Evolutionary conservation across 148 eudicot species (phyloP).

Genomic region (Vaccinium corymbosum): DNA sequence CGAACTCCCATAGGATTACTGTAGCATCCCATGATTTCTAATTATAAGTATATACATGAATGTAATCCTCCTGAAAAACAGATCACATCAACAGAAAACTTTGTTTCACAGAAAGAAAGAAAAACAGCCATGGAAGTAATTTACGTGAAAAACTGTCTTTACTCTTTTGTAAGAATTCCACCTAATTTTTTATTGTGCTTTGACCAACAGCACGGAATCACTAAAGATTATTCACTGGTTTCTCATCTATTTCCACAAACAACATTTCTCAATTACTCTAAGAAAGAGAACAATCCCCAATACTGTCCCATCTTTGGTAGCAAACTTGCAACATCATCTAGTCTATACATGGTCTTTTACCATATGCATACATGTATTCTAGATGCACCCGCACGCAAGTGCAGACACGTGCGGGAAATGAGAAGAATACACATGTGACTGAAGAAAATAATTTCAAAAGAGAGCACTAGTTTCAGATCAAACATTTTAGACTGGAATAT

Average conservation of each 20-base stretch:
- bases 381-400: not conserved
- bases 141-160: not conserved
- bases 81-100: not conserved
- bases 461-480: not conserved
- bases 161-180: not conserved
- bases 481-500: not conserved
- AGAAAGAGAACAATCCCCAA: conserved; percentile 8
- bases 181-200: not conserved
- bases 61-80: not conserved
- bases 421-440: too few relatives aligned
- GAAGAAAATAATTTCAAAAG: not conserved
- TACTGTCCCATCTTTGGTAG: conserved; percentile 33
- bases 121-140: not conserved
- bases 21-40: not conserved
- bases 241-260: conserved; percentile 9
- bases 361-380: not conserved
- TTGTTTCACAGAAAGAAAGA: not conserved
- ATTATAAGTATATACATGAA: not conserved
- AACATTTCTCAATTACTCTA: conserved; percentile 10
- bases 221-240: not conserved
- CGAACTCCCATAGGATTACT: not conserved
- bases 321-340: conserved; percentile 52
- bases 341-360: conserved; percentile 24
- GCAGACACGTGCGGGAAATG: not conserved
- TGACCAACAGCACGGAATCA: not conserved